Evolutionary conservation across 257 asterid genomes (phyloP), one percentile per base, ranked within the genome.

Genomic region (Thymus mandschuricus): DNA sequence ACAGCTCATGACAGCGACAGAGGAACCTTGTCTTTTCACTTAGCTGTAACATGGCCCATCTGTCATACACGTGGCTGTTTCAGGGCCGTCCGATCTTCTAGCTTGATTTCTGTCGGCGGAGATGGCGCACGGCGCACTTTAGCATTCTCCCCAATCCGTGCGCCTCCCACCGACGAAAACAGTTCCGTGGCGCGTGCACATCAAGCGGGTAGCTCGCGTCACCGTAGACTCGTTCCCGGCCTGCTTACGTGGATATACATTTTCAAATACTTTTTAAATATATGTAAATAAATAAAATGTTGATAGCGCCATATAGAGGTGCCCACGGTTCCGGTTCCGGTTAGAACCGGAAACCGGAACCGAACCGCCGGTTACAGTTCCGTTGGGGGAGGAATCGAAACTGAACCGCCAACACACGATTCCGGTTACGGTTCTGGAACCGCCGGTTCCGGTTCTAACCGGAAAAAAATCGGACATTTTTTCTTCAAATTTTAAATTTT

Each of bases 1-100:
- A 77, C 85, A 79, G 83, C 86, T 61, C 81, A 77, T 77, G 81
- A 81, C 66, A 75, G 60, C 46, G 81, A 81, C 78, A 71, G 77
- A 12, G 67, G 78, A 77, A 66, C 80, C 38, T 79, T 70, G 62
- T 44, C 62, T 64, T 72, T 70, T 78, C 49, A 38, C 29, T 70
- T 76, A 71, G 82, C 80, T 76, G 75, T 78, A 51, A 56, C 8
- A 2, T 56, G 77, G 69, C 76, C 85, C 79, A 63, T 1, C 21
- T 3, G 12, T 28, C 0, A 2, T 43, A 31, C 72, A 78, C 86
- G 87, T 85, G 84, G 84, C 73, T 1, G 0, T 3, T 3, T 6
- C 6, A 0, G 1, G 1, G 6, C 54, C 83, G 76, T 82, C 5
- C 30, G 65, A 83, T 82, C 75, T 62, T 49, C 60, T 13, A 27